Conservation (phyloP, 2,329 filamentous ascomycete genomes). For the Tolypocladium nubicola region DNA sequence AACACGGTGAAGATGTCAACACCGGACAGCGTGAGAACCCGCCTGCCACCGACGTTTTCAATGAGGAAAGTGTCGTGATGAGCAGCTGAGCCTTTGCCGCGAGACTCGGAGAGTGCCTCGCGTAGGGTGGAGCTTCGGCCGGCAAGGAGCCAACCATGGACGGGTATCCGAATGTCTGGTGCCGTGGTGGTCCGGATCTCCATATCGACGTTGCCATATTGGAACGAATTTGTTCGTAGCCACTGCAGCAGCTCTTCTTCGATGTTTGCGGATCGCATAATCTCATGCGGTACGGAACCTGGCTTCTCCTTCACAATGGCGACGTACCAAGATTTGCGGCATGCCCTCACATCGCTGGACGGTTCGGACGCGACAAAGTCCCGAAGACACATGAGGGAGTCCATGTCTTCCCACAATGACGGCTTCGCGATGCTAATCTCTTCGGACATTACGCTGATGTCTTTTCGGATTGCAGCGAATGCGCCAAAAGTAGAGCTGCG, state of each 20-base stretch:
- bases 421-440: slow-evolving; percentile 56
- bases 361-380: slow-evolving; percentile 41
- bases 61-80: slow-evolving; percentile 19
- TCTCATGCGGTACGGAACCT: slow-evolving; percentile 36
- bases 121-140: slow-evolving; percentile 64
- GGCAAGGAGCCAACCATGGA: slow-evolving; percentile 72
- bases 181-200: slow-evolving; percentile 44
- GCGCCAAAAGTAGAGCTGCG: slow-evolving; percentile 83
- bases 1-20: slow-evolving; percentile 70
- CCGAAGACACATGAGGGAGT: slow-evolving; percentile 56
- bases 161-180: slow-evolving; percentile 63
- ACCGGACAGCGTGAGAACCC: slow-evolving; percentile 52
- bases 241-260: slow-evolving; percentile 50
- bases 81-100: slow-evolving; percentile 16
- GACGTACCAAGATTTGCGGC: slow-evolving; percentile 30
- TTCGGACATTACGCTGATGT: slow-evolving; percentile 69
- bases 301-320: slow-evolving; percentile 32
- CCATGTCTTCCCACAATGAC: slow-evolving; percentile 63
- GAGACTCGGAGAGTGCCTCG: slow-evolving; percentile 47
- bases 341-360: slow-evolving; percentile 12
- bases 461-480: slow-evolving; percentile 77
- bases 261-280: slow-evolving; percentile 53
- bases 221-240: slow-evolving; percentile 27
- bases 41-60: slow-evolving; percentile 33
- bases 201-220: slow-evolving; percentile 31